These are phyloP conservation scores for Parietichytrium sp. DNA, from an alignment of 108 stramenopile genomes.

Conservation along the genomic window DNA sequence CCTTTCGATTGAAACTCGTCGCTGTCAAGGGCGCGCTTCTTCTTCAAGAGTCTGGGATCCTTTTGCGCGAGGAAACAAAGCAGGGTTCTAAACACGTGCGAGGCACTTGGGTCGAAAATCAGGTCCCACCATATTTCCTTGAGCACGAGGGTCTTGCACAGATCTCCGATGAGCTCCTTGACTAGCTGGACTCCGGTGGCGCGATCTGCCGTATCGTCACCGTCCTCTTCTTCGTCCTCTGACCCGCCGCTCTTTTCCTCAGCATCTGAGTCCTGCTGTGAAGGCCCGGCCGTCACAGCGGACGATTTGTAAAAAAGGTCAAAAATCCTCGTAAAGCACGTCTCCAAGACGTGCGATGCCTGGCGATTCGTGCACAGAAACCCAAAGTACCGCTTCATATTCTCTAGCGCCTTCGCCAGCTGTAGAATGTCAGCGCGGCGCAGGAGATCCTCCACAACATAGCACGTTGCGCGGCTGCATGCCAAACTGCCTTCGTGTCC, in stretches of 20 bases:
- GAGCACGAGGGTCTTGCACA: not conserved
- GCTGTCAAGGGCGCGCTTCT: not conserved
- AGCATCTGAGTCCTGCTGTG: not conserved
- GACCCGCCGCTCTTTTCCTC: not conserved
- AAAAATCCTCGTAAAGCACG: not conserved
- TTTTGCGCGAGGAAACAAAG: not conserved
- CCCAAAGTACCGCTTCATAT: not conserved
- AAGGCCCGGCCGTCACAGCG: no score
- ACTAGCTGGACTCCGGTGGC: no score
- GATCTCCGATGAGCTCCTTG: not conserved
- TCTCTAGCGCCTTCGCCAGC: not conserved
- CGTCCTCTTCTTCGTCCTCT: no score
- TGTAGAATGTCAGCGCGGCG: not conserved
- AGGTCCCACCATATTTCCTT: conserved; percentile 24
- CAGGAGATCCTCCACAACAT: not conserved
- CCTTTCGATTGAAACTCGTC: not conserved
- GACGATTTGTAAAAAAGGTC: not conserved
- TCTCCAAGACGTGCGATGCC: conserved; percentile 29
- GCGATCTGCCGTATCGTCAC: no score
- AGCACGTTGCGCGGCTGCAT: not conserved
- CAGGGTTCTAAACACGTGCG: conserved; percentile 22
- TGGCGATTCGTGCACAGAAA: not conserved
- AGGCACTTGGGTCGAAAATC: conserved; percentile 20
- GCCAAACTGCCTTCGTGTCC: conserved; percentile 14
- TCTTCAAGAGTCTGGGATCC: not conserved